A percentile compares a stretch with the other conserved stretches of the same genome.
Evolutionary conservation across 176 grass and related monocot genomes (phyloP).

Genomic region (Otatea glauca): DNA sequence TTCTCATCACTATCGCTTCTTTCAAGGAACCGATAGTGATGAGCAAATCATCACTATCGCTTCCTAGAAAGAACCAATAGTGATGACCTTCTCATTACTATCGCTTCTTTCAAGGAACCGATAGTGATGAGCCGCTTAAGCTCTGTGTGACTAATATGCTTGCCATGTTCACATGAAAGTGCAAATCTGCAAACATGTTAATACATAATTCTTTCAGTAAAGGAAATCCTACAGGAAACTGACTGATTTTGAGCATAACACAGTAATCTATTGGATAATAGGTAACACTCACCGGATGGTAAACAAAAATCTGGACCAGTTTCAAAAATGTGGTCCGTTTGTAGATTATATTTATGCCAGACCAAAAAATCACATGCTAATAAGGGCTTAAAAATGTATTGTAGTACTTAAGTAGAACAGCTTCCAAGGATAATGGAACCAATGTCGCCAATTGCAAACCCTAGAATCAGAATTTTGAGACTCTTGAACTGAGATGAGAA

Average conservation of each 20-base stretch:
- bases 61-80: too few species aligned
- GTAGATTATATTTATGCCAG: too few species aligned
- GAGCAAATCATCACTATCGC: too few species aligned
- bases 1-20: too few species aligned
- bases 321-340: background rate
- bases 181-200: background rate
- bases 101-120: too few species aligned
- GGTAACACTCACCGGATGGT: background rate
- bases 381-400: background rate
- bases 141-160: too few species aligned
- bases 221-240: background rate
- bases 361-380: background rate
- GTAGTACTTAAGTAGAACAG: background rate
- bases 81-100: too few species aligned
- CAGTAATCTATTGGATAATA: background rate
- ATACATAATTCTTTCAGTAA: background rate
- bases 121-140: too few species aligned
- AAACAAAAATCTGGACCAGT: background rate
- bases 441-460: conserved; percentile 1
- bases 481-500: background rate
- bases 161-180: background rate
- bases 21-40: too few species aligned
- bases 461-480: background rate
- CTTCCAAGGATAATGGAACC: background rate
- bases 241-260: background rate